Evolutionary conservation across 2,329 filamentous ascomycete species (phyloP).

Genomic region (Emergomyces africanus): DNA sequence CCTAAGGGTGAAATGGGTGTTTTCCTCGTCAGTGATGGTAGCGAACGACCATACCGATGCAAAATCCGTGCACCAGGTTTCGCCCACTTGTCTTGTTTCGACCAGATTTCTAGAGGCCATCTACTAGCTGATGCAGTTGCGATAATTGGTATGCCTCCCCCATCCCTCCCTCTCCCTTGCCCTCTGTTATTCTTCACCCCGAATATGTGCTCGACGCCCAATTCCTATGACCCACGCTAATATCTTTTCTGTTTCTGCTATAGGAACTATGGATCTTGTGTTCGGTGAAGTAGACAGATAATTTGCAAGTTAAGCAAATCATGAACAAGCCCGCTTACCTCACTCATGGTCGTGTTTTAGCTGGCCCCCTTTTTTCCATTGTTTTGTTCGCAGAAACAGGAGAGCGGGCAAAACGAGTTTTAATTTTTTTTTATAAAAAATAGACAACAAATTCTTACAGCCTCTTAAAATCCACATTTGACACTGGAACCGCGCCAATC

Average conservation of each 20-base stretch:
- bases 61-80: conserved; percentile 97
- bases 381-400: too few relatives aligned
- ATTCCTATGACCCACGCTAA: neutral
- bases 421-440: too few relatives aligned
- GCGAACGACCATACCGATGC: conserved; percentile 91
- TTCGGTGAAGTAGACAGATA: conserved; percentile 58
- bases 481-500: neutral
- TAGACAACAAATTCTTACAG: conserved; percentile 18
- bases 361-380: neutral
- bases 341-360: neutral
- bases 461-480: conserved; percentile 4
- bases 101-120: conserved; percentile 85
- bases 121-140: conserved; percentile 92
- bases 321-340: too few relatives aligned
- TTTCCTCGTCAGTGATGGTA: conserved; percentile 89
- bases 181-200: neutral
- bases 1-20: conserved; percentile 99
- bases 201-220: neutral
- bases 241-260: neutral
- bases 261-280: conserved; percentile 68
- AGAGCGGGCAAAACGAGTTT: too few relatives aligned
- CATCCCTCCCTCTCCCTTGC: too few relatives aligned
- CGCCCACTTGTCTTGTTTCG: conserved; percentile 86
- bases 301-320: conserved; percentile 4
- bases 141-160: conserved; percentile 54